These are phyloP conservation scores for Hypericum androsaemum DNA, from an alignment of 345 rosid genomes.

Conservation along the genomic window DNA sequence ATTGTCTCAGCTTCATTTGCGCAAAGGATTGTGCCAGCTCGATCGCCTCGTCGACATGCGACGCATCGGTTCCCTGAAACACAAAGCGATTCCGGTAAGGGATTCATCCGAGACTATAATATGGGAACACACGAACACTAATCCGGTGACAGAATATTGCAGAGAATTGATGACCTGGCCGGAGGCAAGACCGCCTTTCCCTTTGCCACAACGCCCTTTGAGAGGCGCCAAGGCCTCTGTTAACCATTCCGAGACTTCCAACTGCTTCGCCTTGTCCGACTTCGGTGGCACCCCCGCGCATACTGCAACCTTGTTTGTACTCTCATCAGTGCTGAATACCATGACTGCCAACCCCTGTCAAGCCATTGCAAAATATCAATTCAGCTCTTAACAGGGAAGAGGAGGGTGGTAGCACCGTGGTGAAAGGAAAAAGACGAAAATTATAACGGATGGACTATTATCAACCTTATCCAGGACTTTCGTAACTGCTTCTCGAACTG, in stretches of 20 bases:
- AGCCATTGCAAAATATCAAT: slow-evolving; percentile 6
- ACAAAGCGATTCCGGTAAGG: neutral
- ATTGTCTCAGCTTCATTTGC: slow-evolving; percentile 60
- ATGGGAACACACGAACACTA: neutral
- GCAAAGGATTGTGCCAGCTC: slow-evolving; percentile 62
- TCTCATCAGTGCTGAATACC: slow-evolving; percentile 82
- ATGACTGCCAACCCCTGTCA: slow-evolving; percentile 70
- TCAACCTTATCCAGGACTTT: slow-evolving; percentile 72
- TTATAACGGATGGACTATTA: neutral
- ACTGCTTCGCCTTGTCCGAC: slow-evolving; percentile 36
- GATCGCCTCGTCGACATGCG: slow-evolving; percentile 55
- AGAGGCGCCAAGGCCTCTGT: slow-evolving; percentile 65
- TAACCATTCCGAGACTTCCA: slow-evolving; percentile 89
- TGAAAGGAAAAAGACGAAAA: no score
- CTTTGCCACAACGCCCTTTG: slow-evolving; percentile 85
- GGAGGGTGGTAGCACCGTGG: no score
- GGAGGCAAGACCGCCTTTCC: slow-evolving; percentile 79
- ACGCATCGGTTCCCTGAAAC: slow-evolving; percentile 76
- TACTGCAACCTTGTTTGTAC: slow-evolving; percentile 73
- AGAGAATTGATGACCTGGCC: slow-evolving; percentile 54
- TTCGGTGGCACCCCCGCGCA: slow-evolving; percentile 86
- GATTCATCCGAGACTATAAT: neutral
- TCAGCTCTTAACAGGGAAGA: neutral
- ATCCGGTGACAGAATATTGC: no score
- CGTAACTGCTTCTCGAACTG: slow-evolving; percentile 84